Percentiles rank a stretch among this genome's conserved stretches.
These are phyloP conservation scores for Meripilus lineatus DNA, from an alignment of 1,284 basidiomycete species.

Conservation along the genomic window DNA sequence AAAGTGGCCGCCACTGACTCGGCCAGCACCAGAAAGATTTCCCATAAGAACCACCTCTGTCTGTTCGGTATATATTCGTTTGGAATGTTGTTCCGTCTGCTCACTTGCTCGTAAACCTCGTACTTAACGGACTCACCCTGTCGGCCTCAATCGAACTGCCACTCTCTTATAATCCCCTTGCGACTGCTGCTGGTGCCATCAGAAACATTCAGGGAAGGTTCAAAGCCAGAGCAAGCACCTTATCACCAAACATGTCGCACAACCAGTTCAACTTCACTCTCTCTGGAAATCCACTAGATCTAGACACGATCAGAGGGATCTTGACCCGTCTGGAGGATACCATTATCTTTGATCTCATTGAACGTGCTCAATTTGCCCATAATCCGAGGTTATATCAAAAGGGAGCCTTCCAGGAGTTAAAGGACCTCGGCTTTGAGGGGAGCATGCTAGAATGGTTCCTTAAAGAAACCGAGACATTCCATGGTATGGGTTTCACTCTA, in stretches of 20 bases:
- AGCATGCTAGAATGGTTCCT: constrained; percentile 98
- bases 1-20: too few species aligned
- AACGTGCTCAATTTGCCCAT: constrained; percentile 94
- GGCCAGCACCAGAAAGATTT: too few species aligned
- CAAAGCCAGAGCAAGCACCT: too few species aligned
- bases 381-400: constrained; percentile 88
- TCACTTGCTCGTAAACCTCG: too few species aligned
- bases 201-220: too few species aligned
- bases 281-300: constrained; percentile 71
- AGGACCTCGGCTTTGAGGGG: constrained; percentile 68
- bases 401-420: constrained; percentile 76
- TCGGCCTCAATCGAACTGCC: too few species aligned
- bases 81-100: too few species aligned
- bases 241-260: constrained; percentile 19
- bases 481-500: constrained; percentile 59
- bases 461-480: constrained; percentile 90
- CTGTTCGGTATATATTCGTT: too few species aligned
- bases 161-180: background rate
- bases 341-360: constrained; percentile 96
- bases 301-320: constrained; percentile 84
- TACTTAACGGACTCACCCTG: too few species aligned
- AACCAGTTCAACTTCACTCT: constrained; percentile 74
- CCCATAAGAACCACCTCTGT: too few species aligned
- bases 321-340: constrained; percentile 94
- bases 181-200: background rate